phyloP scores from a whole-genome alignment of 108 stramenopile genomes.

The Hondaea fermentalgiana region DNA sequence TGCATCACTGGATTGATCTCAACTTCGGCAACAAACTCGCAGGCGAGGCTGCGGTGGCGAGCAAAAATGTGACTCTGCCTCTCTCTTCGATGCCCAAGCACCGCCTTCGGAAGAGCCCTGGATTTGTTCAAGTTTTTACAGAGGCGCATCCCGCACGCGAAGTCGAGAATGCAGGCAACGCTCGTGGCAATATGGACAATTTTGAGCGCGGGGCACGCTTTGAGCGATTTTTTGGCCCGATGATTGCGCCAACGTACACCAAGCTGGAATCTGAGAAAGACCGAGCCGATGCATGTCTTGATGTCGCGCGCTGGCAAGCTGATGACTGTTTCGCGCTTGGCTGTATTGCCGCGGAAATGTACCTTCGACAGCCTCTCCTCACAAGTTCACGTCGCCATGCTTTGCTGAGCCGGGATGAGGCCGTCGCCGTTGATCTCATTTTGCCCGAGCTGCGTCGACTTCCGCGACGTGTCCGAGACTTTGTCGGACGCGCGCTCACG shows the following conservation, averaged over 20 bases:
- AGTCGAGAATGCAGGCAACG: background rate
- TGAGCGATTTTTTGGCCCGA: background rate
- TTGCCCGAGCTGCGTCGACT: background rate
- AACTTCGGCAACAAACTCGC: conserved; percentile 54
- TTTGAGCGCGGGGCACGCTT: background rate
- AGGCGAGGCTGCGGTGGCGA: conserved; percentile 47
- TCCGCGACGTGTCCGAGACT: background rate
- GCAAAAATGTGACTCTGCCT: conserved; percentile 52
- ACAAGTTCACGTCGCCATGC: background rate
- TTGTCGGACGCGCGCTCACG: background rate
- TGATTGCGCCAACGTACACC: background rate
- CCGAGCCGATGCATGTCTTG: too few relatives aligned
- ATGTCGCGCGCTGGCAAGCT: background rate
- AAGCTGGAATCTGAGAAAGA: too few relatives aligned
- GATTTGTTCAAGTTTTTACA: background rate
- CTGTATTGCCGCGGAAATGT: background rate
- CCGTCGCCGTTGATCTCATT: background rate
- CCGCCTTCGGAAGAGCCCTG: background rate
- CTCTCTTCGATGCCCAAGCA: background rate
- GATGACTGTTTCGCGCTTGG: background rate
- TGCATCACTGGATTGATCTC: conserved; percentile 63
- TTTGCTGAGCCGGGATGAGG: background rate
- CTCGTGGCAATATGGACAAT: background rate
- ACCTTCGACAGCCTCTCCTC: background rate
- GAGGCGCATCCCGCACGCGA: background rate